Conservation (phyloP, 208 protist genomes). For the Trypanosoma caninum region DNA sequence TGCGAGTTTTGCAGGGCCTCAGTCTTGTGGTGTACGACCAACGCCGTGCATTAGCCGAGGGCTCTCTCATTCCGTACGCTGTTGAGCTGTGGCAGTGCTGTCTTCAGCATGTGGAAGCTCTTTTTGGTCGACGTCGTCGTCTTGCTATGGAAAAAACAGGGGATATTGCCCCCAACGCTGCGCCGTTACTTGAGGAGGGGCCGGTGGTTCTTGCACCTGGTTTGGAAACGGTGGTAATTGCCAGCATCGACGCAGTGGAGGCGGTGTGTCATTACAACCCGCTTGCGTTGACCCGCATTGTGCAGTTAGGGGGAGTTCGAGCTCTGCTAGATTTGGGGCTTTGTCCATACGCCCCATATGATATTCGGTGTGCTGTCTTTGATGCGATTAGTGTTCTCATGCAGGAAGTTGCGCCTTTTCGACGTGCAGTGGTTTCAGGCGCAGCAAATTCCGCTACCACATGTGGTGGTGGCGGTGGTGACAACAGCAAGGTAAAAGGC, state of each 20-base stretch:
- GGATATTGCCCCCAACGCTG: not conserved
- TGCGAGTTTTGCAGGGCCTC: slow-evolving; percentile 80
- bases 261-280: slow-evolving; percentile 88
- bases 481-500: not conserved
- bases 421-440: slow-evolving; percentile 33
- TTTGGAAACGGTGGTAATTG: slow-evolving; percentile 54
- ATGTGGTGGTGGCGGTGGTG: not conserved
- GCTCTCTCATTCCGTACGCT: slow-evolving; percentile 69
- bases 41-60: slow-evolving; percentile 60
- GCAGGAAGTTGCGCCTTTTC: slow-evolving; percentile 81
- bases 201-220: slow-evolving; percentile 37
- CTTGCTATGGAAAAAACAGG: slow-evolving; percentile 17
- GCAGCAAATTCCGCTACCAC: not conserved
- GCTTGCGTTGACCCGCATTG: slow-evolving; percentile 53
- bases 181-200: slow-evolving; percentile 6
- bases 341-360: slow-evolving; percentile 59
- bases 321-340: slow-evolving; percentile 72
- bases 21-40: slow-evolving; percentile 71
- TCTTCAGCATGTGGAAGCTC: slow-evolving; percentile 71
- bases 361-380: slow-evolving; percentile 68
- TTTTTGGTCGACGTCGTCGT: slow-evolving; percentile 40
- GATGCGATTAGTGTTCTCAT: slow-evolving; percentile 82
- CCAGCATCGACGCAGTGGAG: slow-evolving; percentile 74
- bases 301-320: slow-evolving; percentile 68
- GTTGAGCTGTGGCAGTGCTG: slow-evolving; percentile 81